Conservation (phyloP, 331 rosid genomes). For the Prunus yedoensis region DNA sequence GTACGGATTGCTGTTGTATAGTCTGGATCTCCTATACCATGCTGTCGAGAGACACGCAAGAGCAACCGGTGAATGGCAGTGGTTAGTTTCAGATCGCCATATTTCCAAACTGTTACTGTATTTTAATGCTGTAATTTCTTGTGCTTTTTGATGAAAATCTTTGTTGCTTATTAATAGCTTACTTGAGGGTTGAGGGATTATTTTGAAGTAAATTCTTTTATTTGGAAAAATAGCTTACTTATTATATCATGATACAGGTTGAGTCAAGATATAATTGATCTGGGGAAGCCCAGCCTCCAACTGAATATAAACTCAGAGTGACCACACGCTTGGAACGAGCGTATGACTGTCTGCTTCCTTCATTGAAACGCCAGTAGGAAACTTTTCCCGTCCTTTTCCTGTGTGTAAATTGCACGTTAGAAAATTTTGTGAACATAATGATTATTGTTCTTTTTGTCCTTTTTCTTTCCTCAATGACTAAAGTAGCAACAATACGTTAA, state of each 20-base stretch:
- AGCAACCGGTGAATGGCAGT: slow-evolving; percentile 83
- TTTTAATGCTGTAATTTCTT: background rate
- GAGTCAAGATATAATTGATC: slow-evolving; percentile 63
- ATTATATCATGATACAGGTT: slow-evolving; percentile 49
- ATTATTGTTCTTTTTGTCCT: too few species aligned
- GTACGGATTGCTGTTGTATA: slow-evolving; percentile 72
- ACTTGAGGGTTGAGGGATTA: background rate
- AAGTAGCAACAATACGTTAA: too few species aligned
- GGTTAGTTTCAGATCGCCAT: slow-evolving; percentile 46
- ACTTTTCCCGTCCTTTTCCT: background rate
- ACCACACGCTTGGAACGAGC: slow-evolving; percentile 51
- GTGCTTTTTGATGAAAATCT: background rate
- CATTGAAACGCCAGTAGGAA: slow-evolving; percentile 40
- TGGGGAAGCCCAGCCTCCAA: slow-evolving; percentile 68
- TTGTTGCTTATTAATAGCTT: background rate
- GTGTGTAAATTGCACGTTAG: background rate
- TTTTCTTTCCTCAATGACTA: too few species aligned
- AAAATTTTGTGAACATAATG: too few species aligned
- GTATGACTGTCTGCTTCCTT: slow-evolving; percentile 79
- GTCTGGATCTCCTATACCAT: slow-evolving; percentile 63
- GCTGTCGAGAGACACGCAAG: slow-evolving; percentile 78
- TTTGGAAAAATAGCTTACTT: slow-evolving; percentile 25
- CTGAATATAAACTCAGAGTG: slow-evolving; percentile 51
- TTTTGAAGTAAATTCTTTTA: background rate
- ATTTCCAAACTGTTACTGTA: background rate